A percentile compares a stretch with the other conserved stretches of the same genome.
Evolutionary conservation across 2,329 filamentous ascomycete species (phyloP).

Genomic region (Alternaria postmessia): DNA sequence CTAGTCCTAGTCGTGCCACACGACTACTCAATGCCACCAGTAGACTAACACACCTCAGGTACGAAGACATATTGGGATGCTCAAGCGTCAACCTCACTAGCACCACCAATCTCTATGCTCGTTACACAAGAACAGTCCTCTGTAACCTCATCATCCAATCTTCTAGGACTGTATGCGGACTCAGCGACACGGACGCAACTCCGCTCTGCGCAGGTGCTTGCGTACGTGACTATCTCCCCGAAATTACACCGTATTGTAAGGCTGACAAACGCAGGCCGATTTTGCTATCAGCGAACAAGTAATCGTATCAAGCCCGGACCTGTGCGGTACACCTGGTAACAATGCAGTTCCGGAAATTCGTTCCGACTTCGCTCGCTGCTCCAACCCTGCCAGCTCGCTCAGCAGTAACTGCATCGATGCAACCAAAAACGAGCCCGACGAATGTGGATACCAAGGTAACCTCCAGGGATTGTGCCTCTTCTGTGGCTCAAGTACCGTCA

Average conservation of each 20-base stretch:
- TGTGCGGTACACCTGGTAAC: constrained; percentile 73
- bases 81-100: constrained; percentile 77
- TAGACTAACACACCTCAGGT: constrained; percentile 66
- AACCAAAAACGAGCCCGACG: constrained; percentile 78
- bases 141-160: constrained; percentile 96
- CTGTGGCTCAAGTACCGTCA: constrained; percentile 82
- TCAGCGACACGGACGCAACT: constrained; percentile 69
- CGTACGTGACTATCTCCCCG: constrained; percentile 59
- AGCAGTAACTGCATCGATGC: constrained; percentile 78
- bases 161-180: constrained; percentile 73
- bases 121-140: constrained; percentile 89
- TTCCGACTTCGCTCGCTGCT: constrained; percentile 91
- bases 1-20: background rate
- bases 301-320: constrained; percentile 74
- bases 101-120: constrained; percentile 83
- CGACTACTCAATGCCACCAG: background rate
- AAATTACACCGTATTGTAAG: constrained; percentile 24
- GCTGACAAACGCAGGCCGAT: constrained; percentile 66
- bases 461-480: constrained; percentile 82
- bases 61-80: constrained; percentile 82
- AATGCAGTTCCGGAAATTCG: constrained; percentile 80
- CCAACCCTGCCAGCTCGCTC: constrained; percentile 81
- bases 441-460: constrained; percentile 84
- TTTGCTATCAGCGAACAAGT: constrained; percentile 89
- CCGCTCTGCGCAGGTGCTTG: constrained; percentile 92